Conservation (phyloP, 2,329 filamentous ascomycete genomes). For the Cryphonectria carpinicola region DNA sequence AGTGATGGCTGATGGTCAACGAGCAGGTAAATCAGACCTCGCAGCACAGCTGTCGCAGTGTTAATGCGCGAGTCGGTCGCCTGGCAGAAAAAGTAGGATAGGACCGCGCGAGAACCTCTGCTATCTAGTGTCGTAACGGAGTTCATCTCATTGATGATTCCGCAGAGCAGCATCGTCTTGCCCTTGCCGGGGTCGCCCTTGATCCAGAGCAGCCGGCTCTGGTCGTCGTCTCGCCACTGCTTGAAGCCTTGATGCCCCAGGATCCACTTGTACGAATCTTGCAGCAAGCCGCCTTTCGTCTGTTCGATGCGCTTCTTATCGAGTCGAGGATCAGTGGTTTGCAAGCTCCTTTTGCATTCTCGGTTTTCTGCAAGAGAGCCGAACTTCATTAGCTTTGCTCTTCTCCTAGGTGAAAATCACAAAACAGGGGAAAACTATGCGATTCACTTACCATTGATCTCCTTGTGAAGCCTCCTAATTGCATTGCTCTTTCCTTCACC, state of each 20-base stretch:
- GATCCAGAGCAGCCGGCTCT: conserved; percentile 39
- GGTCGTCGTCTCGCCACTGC: conserved; percentile 33
- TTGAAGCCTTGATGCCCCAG: conserved; percentile 36
- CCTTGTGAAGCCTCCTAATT: conserved; percentile 30
- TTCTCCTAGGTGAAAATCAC: neutral
- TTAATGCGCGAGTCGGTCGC: conserved; percentile 42
- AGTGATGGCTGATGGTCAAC: conserved; percentile 39
- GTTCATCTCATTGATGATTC: conserved; percentile 36
- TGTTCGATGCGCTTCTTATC: conserved; percentile 33
- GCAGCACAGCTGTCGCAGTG: conserved; percentile 44
- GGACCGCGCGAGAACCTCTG: neutral
- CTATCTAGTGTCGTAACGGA: neutral
- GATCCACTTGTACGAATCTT: conserved; percentile 40
- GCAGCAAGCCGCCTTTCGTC: conserved; percentile 34
- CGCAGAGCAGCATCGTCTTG: conserved; percentile 42
- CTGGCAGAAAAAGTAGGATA: conserved; percentile 50
- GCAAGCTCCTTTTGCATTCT: conserved; percentile 22
- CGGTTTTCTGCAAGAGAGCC: neutral
- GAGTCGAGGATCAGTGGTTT: conserved; percentile 29
- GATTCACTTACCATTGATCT: conserved; percentile 1
- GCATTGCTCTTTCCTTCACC: conserved; percentile 28
- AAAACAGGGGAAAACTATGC: neutral
- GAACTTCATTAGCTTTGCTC: neutral
- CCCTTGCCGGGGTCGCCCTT: conserved; percentile 42
- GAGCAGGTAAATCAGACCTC: conserved; percentile 48